Percentiles rank a stretch among this genome's conserved stretches.
phyloP scores from a whole-genome alignment of 129 eudicot genomes.

The Escallonia herrerae region DNA sequence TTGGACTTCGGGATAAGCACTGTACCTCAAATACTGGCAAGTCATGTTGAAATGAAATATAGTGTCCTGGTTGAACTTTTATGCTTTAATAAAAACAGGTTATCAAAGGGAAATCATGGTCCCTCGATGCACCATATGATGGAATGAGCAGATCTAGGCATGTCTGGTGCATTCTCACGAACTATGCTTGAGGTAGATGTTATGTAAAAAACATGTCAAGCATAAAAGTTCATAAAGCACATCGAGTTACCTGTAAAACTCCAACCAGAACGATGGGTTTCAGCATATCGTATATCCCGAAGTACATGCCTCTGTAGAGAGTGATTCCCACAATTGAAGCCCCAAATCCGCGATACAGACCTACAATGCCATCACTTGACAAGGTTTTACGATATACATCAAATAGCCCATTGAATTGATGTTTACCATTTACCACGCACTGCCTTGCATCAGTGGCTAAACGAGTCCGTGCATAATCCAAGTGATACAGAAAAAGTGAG shows the following conservation, averaged over 20 bases:
- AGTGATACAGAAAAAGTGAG: constrained; percentile 79
- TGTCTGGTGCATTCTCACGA: no score
- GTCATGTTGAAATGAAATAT: no score
- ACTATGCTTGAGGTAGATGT: neutral
- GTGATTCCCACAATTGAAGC: constrained; percentile 92
- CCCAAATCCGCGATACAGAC: constrained; percentile 90
- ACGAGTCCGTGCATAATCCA: constrained; percentile 92
- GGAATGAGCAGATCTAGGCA: neutral
- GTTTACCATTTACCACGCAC: constrained; percentile 34
- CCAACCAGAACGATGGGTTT: constrained; percentile 87
- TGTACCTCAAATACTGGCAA: no score
- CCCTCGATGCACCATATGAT: neutral
- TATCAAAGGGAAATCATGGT: no score
- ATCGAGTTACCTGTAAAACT: constrained; percentile 49
- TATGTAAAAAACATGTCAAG: neutral
- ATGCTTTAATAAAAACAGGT: no score
- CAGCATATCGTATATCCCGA: constrained; percentile 87
- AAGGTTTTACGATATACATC: constrained; percentile 82
- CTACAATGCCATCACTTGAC: constrained; percentile 71
- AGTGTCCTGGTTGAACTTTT: no score
- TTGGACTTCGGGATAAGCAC: constrained; percentile 1
- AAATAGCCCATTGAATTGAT: constrained; percentile 63
- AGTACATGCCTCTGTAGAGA: constrained; percentile 91
- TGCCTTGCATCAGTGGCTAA: constrained; percentile 63
- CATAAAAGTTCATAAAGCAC: neutral